A percentile compares a stretch with the other conserved stretches of the same genome.
Conservation (phyloP, 352 stramenopile species). For the Thalassiosira livingstoniorum region DNA sequence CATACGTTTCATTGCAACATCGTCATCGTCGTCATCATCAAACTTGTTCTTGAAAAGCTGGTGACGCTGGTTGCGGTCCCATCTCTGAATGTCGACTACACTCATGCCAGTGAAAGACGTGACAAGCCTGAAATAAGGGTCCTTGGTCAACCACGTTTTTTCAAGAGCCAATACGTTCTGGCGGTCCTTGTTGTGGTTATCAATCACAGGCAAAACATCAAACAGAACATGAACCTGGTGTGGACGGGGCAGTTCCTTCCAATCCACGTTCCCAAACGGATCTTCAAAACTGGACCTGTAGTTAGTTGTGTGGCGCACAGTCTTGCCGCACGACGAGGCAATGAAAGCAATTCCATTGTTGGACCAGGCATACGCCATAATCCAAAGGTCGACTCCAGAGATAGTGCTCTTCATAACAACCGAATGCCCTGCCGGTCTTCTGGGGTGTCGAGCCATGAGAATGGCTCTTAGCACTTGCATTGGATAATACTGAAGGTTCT, state of each 20-base stretch:
- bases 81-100: background rate
- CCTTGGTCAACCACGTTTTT: background rate
- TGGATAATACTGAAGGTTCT: background rate
- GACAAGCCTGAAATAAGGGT: background rate
- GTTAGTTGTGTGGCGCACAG: constrained; percentile 7
- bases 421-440: background rate
- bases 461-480: background rate
- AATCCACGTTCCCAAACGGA: constrained; percentile 35
- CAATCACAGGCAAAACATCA: constrained; percentile 15
- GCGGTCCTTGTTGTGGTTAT: constrained; percentile 16
- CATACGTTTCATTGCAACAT: constrained; percentile 9
- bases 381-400: background rate
- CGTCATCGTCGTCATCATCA: background rate
- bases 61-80: background rate
- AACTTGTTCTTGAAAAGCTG: no score
- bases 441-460: background rate
- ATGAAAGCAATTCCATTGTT: constrained; percentile 1
- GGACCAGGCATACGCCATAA: constrained; percentile 4
- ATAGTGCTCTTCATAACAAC: constrained; percentile 12
- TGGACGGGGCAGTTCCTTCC: constrained; percentile 33
- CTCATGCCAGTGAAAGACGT: background rate
- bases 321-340: background rate
- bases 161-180: constrained; percentile 12
- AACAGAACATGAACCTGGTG: constrained; percentile 32
- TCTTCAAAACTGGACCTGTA: constrained; percentile 50